Base-by-base conservation (phyloP, 2,329 filamentous ascomycete species). In the Colletotrichum sp. region DNA sequence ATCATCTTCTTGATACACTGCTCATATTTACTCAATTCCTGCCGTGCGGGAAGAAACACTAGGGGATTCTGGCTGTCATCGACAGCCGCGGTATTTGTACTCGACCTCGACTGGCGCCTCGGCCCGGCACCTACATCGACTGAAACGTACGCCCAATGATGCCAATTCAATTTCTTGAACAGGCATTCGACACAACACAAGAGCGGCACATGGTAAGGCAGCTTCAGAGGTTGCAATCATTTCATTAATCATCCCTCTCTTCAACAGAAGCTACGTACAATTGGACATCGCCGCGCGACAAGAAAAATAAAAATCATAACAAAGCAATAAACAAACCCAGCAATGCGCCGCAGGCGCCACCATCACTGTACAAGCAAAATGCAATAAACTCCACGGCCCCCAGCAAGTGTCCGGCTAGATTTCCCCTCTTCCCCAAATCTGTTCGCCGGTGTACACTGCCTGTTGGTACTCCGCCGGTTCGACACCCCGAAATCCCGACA, bases 401-500 rank as follows among this genome's bases (percentile, higher is more conserved):
- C 18, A 26, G 18, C 64, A 16, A 24, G 36, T 32, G 55, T 21
- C 28, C 59, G 26, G 69, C 30, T 49, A 63, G 12, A 15, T 16
- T 34, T 32, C 26, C 69, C 63, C 63, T 36, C 62, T 39, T 34
- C 21, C 44, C 62, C 32, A 30, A 49, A 8, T 28, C 59, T 49
- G 24, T 34, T 34, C 60, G 64, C 57, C 28, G 57, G 64, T 60
- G 39, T 13, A 49, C 32, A 30, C 57, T 73, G 44, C 21, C 57
- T 59, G 24, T 76, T 44, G 70, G 69, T 64, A 68, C 64, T 66
- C 64, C 34, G 64, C 70, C 74, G 74, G 74, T 21, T 76, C 70
- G 59, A 55, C 74, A 70, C 34, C 34, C 74, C 74, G 74, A 76
- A 69, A 69, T 69, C 65, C 74, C 74, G 74, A 74, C 65, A 15